phyloP scores from a whole-genome alignment of 2,329 filamentous ascomycete genomes.

The Canariomyces notabilis region DNA sequence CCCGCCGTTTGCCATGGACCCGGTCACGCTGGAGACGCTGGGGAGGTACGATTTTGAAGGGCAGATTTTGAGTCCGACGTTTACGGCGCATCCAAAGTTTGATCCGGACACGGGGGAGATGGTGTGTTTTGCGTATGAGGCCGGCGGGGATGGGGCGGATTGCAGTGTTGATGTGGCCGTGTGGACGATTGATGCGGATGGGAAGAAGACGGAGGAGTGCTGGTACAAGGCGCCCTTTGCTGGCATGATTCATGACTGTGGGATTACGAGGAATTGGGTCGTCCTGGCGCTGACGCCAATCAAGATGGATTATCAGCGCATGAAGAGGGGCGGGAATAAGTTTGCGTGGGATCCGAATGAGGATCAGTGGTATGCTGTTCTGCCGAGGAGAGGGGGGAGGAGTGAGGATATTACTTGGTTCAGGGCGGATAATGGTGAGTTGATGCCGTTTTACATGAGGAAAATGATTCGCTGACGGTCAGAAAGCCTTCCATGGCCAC shows the following conservation, averaged over 20 bases:
- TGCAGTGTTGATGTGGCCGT: slow-evolving; percentile 40
- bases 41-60: slow-evolving; percentile 49
- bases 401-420: slow-evolving; percentile 50
- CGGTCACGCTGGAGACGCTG: slow-evolving; percentile 43
- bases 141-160: slow-evolving; percentile 39
- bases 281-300: slow-evolving; percentile 45
- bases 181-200: slow-evolving; percentile 42
- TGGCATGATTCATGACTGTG: slow-evolving; percentile 50
- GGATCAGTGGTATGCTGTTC: slow-evolving; percentile 51
- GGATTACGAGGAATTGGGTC: slow-evolving; percentile 43
- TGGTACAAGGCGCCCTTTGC: slow-evolving; percentile 48
- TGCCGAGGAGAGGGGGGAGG: slow-evolving; percentile 45
- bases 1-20: slow-evolving; percentile 48
- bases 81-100: slow-evolving; percentile 50
- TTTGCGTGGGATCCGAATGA: slow-evolving; percentile 50
- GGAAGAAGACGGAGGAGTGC: slow-evolving; percentile 41
- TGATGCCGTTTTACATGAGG: no score
- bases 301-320: slow-evolving; percentile 39
- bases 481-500: slow-evolving; percentile 41
- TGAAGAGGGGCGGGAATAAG: slow-evolving; percentile 44
- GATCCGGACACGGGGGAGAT: slow-evolving; percentile 48
- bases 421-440: slow-evolving; percentile 44
- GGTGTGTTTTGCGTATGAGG: slow-evolving; percentile 48
- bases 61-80: slow-evolving; percentile 42
- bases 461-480: slow-evolving; percentile 1